A percentile compares a stretch with the other conserved stretches of the same genome.
Evolutionary conservation across 768 basidiomycete species (phyloP).

Genomic region (Rhodotorula toruloides): DNA sequence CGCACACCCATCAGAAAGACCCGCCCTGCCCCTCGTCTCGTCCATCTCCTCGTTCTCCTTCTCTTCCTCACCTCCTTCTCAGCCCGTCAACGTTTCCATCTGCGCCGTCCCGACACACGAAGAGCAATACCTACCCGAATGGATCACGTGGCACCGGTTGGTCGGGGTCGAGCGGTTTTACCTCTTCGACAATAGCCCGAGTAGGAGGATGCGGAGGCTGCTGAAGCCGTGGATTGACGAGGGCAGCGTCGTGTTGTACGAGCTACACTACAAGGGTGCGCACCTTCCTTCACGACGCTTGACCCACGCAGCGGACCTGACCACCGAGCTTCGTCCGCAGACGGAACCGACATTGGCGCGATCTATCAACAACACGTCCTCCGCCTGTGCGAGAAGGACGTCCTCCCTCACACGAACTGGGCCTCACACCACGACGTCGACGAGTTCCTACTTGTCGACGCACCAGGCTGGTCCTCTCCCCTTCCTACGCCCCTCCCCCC

Average conservation of each 20-base stretch:
- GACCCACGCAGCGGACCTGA: background rate
- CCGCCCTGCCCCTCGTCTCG: constrained; percentile 18
- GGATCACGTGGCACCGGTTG: constrained; percentile 34
- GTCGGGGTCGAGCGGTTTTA: constrained; percentile 34
- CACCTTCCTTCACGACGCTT: no score
- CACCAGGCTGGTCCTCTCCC: constrained; percentile 23
- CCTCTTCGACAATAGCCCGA: constrained; percentile 28
- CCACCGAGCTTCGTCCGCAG: background rate
- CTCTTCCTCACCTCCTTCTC: background rate
- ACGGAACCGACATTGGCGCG: constrained; percentile 10
- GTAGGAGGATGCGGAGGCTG: constrained; percentile 16
- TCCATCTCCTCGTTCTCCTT: constrained; percentile 21
- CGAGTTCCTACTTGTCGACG: constrained; percentile 36
- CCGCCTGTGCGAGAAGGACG: constrained; percentile 26
- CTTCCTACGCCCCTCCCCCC: constrained; percentile 1
- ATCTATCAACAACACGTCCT: constrained; percentile 30
- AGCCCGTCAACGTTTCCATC: constrained; percentile 21
- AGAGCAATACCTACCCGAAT: constrained; percentile 32
- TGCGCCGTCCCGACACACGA: constrained; percentile 36
- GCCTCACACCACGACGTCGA: constrained; percentile 36
- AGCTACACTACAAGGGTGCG: constrained; percentile 29
- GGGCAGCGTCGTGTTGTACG: constrained; percentile 30
- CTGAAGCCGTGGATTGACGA: constrained; percentile 33
- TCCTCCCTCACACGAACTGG: constrained; percentile 15
- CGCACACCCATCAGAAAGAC: constrained; percentile 6